Evolutionary conservation across 1,139 yeast species (phyloP).

Genomic region (Suhomyces terraborum): DNA sequence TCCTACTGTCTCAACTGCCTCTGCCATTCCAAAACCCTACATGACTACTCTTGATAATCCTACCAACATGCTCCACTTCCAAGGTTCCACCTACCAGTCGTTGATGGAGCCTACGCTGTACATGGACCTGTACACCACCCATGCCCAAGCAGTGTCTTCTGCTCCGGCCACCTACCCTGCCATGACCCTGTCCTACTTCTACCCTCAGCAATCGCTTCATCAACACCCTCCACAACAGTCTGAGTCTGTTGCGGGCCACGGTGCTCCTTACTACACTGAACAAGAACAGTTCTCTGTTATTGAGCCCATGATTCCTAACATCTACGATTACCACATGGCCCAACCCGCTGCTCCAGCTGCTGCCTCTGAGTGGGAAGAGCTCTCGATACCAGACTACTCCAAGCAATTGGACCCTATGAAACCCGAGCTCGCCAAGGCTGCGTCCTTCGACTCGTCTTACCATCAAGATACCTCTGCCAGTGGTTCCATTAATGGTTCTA

Average conservation of each 20-base stretch:
- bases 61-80: slow-evolving; percentile 7
- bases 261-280: background rate
- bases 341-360: background rate
- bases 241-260: background rate
- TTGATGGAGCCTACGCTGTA: slow-evolving; percentile 5
- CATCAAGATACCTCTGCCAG: background rate
- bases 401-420: slow-evolving; percentile 1
- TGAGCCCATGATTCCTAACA: background rate
- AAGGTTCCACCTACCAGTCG: slow-evolving; percentile 3
- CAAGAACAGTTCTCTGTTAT: background rate
- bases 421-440: slow-evolving; percentile 5
- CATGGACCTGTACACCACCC: slow-evolving; percentile 5
- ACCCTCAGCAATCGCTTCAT: slow-evolving; percentile 1
- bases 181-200: background rate
- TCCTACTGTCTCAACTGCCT: background rate
- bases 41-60: slow-evolving; percentile 8
- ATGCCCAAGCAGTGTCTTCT: background rate
- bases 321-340: slow-evolving; percentile 4
- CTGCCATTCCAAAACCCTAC: background rate
- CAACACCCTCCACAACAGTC: background rate
- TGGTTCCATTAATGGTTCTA: too few relatives aligned
- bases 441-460: slow-evolving; percentile 5
- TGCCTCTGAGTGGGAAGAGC: too few relatives aligned
- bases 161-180: background rate
- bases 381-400: background rate